Percentiles rank a stretch among this genome's conserved stretches.
Conservation (phyloP, 2,329 filamentous ascomycete genomes). For the Calonectria multiphialidica region DNA sequence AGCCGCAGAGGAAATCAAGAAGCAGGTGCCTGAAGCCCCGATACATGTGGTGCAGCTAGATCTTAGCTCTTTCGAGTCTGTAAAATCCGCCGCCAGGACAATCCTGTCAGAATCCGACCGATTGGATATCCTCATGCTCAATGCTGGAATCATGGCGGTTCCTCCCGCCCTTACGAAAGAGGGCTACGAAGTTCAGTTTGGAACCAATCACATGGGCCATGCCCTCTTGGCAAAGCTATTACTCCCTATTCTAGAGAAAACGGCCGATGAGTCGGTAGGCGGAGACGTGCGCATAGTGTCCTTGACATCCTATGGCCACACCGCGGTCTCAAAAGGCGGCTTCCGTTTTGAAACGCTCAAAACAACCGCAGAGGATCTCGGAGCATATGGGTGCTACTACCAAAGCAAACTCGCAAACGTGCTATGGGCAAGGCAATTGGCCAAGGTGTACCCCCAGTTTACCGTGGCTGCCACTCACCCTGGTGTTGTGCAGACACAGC, state of each 20-base stretch:
- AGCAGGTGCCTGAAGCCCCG: slow-evolving; percentile 31
- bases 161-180: slow-evolving; percentile 53
- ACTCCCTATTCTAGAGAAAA: slow-evolving; percentile 44
- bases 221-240: slow-evolving; percentile 57
- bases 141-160: slow-evolving; percentile 52
- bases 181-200: slow-evolving; percentile 63
- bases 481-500: slow-evolving; percentile 23
- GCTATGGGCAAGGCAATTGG: slow-evolving; percentile 22
- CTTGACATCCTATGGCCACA: slow-evolving; percentile 43
- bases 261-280: slow-evolving; percentile 31
- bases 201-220: slow-evolving; percentile 63
- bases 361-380: slow-evolving; percentile 19
- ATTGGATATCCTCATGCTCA: slow-evolving; percentile 59
- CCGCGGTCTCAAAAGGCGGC: slow-evolving; percentile 34
- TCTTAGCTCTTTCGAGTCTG: slow-evolving; percentile 57
- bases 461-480: slow-evolving; percentile 24
- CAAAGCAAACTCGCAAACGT: slow-evolving; percentile 30
- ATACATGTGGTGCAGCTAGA: slow-evolving; percentile 57
- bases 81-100: slow-evolving; percentile 53
- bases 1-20: slow-evolving; percentile 51
- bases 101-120: slow-evolving; percentile 48
- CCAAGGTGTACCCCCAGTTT: slow-evolving; percentile 25
- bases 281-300: slow-evolving; percentile 47
- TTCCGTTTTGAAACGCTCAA: slow-evolving; percentile 48
- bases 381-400: slow-evolving; percentile 21